phyloP scores from a whole-genome alignment of 805 yeast genomes.

The Candida coleopterorum region DNA sequence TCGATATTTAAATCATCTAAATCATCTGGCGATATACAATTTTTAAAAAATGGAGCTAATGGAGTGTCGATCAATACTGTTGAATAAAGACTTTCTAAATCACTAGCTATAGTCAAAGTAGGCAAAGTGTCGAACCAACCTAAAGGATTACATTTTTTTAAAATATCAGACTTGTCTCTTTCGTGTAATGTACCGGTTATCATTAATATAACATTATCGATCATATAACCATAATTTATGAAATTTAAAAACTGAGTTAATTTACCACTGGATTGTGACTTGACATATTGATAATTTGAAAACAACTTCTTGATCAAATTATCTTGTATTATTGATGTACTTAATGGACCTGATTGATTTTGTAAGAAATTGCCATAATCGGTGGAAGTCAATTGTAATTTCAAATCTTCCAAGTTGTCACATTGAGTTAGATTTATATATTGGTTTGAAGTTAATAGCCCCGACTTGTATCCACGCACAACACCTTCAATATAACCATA shows the following conservation, averaged over 20 bases:
- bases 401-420: conserved; percentile 89
- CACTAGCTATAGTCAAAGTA: conserved; percentile 90
- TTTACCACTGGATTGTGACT: conserved; percentile 77
- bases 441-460: conserved; percentile 70
- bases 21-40: conserved; percentile 81
- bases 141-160: conserved; percentile 89
- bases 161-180: conserved; percentile 82
- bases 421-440: conserved; percentile 93
- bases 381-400: conserved; percentile 89
- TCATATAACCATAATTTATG: conserved; percentile 96
- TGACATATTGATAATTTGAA: conserved; percentile 79
- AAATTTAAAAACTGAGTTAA: conserved; percentile 82
- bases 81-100: conserved; percentile 86
- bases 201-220: conserved; percentile 92
- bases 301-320: conserved; percentile 69
- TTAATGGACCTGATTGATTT: conserved; percentile 74
- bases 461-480: conserved; percentile 90
- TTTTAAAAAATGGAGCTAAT: conserved; percentile 91
- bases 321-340: conserved; percentile 84
- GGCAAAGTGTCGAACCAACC: conserved; percentile 99
- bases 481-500: conserved; percentile 90
- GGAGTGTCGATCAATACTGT: conserved; percentile 96
- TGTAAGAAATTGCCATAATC: conserved; percentile 91
- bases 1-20: conserved; percentile 95
- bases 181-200: conserved; percentile 97